phyloP scores from a whole-genome alignment of 768 basidiomycete genomes.

The Exidia glandulosa region DNA sequence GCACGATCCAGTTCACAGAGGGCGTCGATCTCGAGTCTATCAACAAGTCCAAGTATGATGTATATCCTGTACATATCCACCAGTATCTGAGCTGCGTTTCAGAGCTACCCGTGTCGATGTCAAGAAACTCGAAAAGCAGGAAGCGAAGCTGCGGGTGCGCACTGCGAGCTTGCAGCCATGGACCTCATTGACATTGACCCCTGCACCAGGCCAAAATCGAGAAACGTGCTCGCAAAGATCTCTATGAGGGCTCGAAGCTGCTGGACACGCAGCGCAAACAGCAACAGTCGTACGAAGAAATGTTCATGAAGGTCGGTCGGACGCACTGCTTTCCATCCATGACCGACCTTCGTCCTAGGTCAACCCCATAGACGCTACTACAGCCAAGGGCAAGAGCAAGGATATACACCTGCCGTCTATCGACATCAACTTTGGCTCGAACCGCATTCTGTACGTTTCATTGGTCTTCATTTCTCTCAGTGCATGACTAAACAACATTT shows the following conservation, averaged over 20 bases:
- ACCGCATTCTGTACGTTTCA: conserved; percentile 72
- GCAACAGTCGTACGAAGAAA: conserved; percentile 97
- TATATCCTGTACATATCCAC: neutral
- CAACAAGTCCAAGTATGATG: conserved; percentile 70
- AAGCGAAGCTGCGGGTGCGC: conserved; percentile 81
- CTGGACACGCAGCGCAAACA: conserved; percentile 88
- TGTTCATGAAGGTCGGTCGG: conserved; percentile 85
- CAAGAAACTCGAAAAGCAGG: conserved; percentile 93
- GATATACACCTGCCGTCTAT: conserved; percentile 92
- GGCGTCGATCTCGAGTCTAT: conserved; percentile 86
- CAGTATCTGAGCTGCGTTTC: neutral
- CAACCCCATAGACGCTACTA: conserved; percentile 76
- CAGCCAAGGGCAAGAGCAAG: conserved; percentile 90
- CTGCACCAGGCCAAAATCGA: conserved; percentile 79
- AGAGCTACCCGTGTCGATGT: conserved; percentile 89
- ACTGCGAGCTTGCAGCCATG: neutral
- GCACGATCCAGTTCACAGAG: conserved; percentile 65
- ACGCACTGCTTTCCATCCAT: neutral
- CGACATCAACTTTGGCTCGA: conserved; percentile 92
- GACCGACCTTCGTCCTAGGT: too few relatives aligned
- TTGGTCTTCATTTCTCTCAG: neutral
- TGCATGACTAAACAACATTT: conserved; percentile 3
- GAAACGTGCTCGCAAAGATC: conserved; percentile 79
- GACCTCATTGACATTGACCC: conserved; percentile 3
- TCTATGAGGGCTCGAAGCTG: conserved; percentile 94